These are phyloP conservation scores for Saturnispora sekii DNA, from an alignment of 805 yeast genomes.

Conservation along the genomic window DNA sequence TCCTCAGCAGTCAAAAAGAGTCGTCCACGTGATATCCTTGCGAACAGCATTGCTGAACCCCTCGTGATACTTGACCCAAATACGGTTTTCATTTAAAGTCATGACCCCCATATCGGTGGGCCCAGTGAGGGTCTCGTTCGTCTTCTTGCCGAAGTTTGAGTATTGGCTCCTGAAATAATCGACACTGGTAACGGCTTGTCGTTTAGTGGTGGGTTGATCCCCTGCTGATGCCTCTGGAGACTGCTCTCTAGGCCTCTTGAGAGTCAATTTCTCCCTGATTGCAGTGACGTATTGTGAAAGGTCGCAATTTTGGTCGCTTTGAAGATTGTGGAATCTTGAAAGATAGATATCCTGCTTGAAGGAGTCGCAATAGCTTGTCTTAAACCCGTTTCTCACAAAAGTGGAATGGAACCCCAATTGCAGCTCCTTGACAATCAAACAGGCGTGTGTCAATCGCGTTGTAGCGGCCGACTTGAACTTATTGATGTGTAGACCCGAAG, in stretches of 20 bases:
- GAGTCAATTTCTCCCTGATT: too few species aligned
- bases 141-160: conserved; percentile 7
- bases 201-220: not conserved
- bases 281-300: too few species aligned
- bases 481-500: not conserved
- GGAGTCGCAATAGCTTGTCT: too few species aligned
- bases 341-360: too few species aligned
- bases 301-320: too few species aligned
- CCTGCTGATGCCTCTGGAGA: not conserved
- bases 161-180: conserved; percentile 39
- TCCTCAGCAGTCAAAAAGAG: conserved; percentile 38
- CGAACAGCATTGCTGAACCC: conserved; percentile 90
- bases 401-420: too few species aligned
- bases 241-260: too few species aligned
- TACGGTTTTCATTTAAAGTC: conserved; percentile 27
- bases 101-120: conserved; percentile 10
- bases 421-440: too few species aligned
- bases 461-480: not conserved
- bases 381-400: too few species aligned
- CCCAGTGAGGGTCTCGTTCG: not conserved
- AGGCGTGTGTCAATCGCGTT: too few species aligned
- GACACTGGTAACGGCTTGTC: conserved; percentile 16
- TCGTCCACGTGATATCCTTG: conserved; percentile 70
- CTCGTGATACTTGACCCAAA: conserved; percentile 88
- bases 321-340: too few species aligned